Evolutionary conservation across 306 rosid species (phyloP).

Genomic region (Lathyrus tuberosus): DNA sequence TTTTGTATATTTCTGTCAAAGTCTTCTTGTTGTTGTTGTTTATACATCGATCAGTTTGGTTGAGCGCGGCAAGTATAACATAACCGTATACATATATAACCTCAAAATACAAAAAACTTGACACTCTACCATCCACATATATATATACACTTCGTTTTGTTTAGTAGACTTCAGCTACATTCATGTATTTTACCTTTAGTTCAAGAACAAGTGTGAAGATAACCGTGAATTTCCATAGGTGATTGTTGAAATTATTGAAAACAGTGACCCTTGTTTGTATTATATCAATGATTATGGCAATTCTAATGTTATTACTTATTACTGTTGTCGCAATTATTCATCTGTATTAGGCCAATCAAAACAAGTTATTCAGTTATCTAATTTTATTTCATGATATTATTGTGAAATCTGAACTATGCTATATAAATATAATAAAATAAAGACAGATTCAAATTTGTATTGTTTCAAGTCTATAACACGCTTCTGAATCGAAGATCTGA

Average conservation of each 20-base stretch:
- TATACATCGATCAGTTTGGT: constrained; percentile 26
- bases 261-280: constrained; percentile 33
- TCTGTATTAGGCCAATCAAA: constrained; percentile 1
- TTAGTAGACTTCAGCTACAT: constrained; percentile 35
- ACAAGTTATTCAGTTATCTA: not conserved
- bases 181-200: constrained; percentile 34
- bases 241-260: constrained; percentile 33
- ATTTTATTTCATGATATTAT: not conserved
- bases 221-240: constrained; percentile 33
- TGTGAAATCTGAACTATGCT: not conserved
- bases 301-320: constrained; percentile 22
- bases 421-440: constrained; percentile 2
- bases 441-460: constrained; percentile 16
- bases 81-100: constrained; percentile 6
- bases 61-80: constrained; percentile 27
- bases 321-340: constrained; percentile 17
- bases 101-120: constrained; percentile 23
- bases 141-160: constrained; percentile 26
- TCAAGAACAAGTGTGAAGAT: constrained; percentile 33
- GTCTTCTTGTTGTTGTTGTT: constrained; percentile 29
- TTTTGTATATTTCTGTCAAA: constrained; percentile 35
- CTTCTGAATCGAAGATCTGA: constrained; percentile 8
- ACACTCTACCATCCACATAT: constrained; percentile 28
- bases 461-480: constrained; percentile 2
- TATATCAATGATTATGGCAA: constrained; percentile 22